phyloP scores from a whole-genome alignment of 768 basidiomycete genomes.

The Termitomyces bulborhizus region DNA sequence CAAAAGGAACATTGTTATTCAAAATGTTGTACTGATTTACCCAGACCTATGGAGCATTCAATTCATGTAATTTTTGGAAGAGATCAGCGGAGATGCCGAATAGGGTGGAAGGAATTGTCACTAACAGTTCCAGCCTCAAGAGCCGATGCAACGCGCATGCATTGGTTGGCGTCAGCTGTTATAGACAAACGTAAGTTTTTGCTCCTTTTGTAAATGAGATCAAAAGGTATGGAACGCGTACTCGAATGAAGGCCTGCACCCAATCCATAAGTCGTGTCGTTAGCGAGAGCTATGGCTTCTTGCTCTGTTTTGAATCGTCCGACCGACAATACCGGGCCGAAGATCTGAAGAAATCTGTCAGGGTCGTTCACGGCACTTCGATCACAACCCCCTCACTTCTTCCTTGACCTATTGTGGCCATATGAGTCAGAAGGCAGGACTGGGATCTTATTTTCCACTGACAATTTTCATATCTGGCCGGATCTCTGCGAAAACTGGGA shows the following conservation, averaged over 20 bases:
- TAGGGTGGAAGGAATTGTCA: slow-evolving; percentile 1
- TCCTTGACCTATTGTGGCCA: slow-evolving; percentile 49
- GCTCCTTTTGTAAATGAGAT: not conserved
- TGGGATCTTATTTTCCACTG: slow-evolving; percentile 18
- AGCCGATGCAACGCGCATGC: slow-evolving; percentile 80
- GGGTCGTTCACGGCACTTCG: not conserved
- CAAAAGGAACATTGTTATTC: slow-evolving; percentile 89
- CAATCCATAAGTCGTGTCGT: slow-evolving; percentile 86
- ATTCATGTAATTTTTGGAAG: not conserved
- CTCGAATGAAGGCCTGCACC: slow-evolving; percentile 90
- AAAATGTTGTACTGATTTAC: slow-evolving; percentile 85
- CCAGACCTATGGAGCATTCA: slow-evolving; percentile 56
- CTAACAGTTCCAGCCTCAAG: slow-evolving; percentile 86
- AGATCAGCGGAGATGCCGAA: not conserved
- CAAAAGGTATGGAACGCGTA: slow-evolving; percentile 26
- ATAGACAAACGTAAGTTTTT: slow-evolving; percentile 8
- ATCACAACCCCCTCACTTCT: slow-evolving; percentile 39
- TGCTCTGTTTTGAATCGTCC: slow-evolving; percentile 83
- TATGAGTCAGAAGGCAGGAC: not conserved
- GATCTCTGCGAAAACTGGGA: slow-evolving; percentile 76
- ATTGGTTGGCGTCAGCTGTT: slow-evolving; percentile 75
- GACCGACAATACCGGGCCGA: slow-evolving; percentile 87
- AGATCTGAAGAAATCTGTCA: slow-evolving; percentile 51
- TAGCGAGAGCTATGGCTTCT: slow-evolving; percentile 79
- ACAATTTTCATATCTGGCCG: slow-evolving; percentile 83